Evolutionary conservation across 2,329 filamentous ascomycete species (phyloP).

Genomic region (Seiridium unicorne): DNA sequence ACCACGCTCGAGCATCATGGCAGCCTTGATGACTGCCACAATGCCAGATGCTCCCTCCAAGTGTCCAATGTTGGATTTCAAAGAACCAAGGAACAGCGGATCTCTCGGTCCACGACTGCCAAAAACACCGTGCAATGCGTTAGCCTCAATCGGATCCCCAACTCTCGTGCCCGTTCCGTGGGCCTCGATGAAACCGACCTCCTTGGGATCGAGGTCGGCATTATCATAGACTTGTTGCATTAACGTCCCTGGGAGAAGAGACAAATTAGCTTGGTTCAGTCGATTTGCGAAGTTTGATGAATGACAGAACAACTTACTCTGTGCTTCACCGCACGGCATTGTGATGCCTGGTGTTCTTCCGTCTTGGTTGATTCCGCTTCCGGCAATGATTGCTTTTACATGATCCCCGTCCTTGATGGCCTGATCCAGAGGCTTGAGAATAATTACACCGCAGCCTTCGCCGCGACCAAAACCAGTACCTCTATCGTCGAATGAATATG

Average conservation of each 20-base stretch:
- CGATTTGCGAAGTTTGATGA: no score
- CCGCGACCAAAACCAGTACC: constrained; percentile 61
- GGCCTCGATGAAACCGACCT: constrained; percentile 46
- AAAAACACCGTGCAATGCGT: constrained; percentile 44
- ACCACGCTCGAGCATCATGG: constrained; percentile 48
- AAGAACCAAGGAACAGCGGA: constrained; percentile 45
- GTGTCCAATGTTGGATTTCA: constrained; percentile 53
- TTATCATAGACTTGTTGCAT: constrained; percentile 42
- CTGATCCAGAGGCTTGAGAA: constrained; percentile 56
- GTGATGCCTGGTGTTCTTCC: constrained; percentile 56
- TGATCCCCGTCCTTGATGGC: constrained; percentile 55
- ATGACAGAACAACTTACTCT: constrained; percentile 29
- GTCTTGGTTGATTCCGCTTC: constrained; percentile 53
- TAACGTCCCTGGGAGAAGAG: constrained; percentile 28
- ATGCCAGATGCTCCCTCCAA: constrained; percentile 51
- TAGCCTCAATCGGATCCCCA: constrained; percentile 56
- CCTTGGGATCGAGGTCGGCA: constrained; percentile 35
- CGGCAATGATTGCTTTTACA: constrained; percentile 49
- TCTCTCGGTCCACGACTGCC: constrained; percentile 37
- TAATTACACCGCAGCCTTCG: constrained; percentile 54
- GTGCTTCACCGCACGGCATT: constrained; percentile 50
- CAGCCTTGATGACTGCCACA: constrained; percentile 49
- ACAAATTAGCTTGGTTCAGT: background rate
- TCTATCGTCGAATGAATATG: constrained; percentile 47
- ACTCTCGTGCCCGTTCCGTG: constrained; percentile 56